phyloP scores from a whole-genome alignment of 1,139 yeast genomes.

The Wickerhamomyces sp. region DNA sequence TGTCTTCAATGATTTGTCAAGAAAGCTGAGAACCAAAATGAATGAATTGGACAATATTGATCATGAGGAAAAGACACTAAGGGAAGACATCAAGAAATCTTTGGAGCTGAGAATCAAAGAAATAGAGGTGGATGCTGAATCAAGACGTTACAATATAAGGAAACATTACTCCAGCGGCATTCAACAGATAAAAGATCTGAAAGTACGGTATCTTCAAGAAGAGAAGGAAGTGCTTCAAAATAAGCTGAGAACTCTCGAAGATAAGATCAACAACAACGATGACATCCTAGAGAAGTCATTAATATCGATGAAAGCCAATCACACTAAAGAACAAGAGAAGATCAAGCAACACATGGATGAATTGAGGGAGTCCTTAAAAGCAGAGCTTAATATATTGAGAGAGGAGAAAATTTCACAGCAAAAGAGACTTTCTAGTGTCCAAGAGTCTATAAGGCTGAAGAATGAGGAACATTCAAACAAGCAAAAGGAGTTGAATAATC shows the following conservation, averaged over 20 bases:
- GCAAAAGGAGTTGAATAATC: neutral
- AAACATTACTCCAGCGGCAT: conserved; percentile 32
- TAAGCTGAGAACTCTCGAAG: conserved; percentile 20
- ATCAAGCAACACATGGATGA: conserved; percentile 15
- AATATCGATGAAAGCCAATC: conserved; percentile 19
- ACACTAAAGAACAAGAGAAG: conserved; percentile 13
- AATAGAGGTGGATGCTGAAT: conserved; percentile 33
- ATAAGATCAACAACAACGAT: conserved; percentile 25
- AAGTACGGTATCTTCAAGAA: conserved; percentile 27
- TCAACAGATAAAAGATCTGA: conserved; percentile 32
- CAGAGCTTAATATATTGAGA: conserved; percentile 8
- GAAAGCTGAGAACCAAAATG: conserved; percentile 31
- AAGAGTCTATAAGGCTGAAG: neutral
- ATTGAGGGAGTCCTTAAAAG: conserved; percentile 9
- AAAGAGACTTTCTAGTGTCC: conserved; percentile 1
- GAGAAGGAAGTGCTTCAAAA: conserved; percentile 24
- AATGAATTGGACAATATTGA: conserved; percentile 37
- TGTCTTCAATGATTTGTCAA: conserved; percentile 5
- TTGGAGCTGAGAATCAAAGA: conserved; percentile 34
- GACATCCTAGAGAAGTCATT: conserved; percentile 17
- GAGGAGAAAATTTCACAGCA: conserved; percentile 2
- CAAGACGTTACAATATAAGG: conserved; percentile 34
- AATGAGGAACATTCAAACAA: neutral
- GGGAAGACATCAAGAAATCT: conserved; percentile 32
- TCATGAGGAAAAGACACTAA: conserved; percentile 29